A percentile compares a stretch with the other conserved stretches of the same genome.
phyloP scores from a whole-genome alignment of 2,329 filamentous ascomycete species.

The Pyricularia pennisetigena region DNA sequence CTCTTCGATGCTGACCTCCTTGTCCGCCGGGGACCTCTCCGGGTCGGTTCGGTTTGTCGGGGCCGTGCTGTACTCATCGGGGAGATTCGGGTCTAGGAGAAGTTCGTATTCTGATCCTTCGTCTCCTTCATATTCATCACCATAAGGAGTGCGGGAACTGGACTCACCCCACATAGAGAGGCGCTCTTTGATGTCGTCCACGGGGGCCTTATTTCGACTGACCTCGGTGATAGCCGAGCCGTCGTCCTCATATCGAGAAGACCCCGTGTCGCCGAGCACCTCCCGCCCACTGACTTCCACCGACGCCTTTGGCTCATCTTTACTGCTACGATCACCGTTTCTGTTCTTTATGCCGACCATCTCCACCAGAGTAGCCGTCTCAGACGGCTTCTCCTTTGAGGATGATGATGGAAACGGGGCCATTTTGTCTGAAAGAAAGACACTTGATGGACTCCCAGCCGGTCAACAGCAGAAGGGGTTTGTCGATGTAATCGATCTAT shows the following conservation, averaged over 20 bases:
- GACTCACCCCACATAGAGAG: conserved; percentile 31
- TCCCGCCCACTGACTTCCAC: conserved; percentile 20
- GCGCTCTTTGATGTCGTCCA: conserved; percentile 24
- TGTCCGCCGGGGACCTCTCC: conserved; percentile 12
- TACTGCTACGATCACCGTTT: conserved; percentile 15
- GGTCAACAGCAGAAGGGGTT: not conserved
- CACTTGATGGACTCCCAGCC: not conserved
- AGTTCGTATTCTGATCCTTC: conserved; percentile 43
- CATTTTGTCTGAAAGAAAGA: conserved; percentile 2
- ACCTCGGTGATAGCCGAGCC: not conserved
- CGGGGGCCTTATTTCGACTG: conserved; percentile 10
- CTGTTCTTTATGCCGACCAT: conserved; percentile 8
- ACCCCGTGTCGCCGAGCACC: conserved; percentile 11
- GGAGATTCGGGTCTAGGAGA: conserved; percentile 43
- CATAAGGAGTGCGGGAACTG: conserved; percentile 10
- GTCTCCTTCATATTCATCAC: conserved; percentile 31
- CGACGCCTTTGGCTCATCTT: conserved; percentile 15
- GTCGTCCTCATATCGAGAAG: conserved; percentile 8
- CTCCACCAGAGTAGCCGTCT: conserved; percentile 15
- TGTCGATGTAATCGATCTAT: not conserved
- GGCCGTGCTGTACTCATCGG: conserved; percentile 26
- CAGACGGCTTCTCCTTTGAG: conserved; percentile 21
- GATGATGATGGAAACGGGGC: conserved; percentile 5
- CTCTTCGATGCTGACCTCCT: conserved; percentile 31
- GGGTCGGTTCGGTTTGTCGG: conserved; percentile 11